Percentiles rank a stretch among this genome's conserved stretches.
phyloP scores from a whole-genome alignment of 768 basidiomycete species.

The Russula sp. region DNA sequence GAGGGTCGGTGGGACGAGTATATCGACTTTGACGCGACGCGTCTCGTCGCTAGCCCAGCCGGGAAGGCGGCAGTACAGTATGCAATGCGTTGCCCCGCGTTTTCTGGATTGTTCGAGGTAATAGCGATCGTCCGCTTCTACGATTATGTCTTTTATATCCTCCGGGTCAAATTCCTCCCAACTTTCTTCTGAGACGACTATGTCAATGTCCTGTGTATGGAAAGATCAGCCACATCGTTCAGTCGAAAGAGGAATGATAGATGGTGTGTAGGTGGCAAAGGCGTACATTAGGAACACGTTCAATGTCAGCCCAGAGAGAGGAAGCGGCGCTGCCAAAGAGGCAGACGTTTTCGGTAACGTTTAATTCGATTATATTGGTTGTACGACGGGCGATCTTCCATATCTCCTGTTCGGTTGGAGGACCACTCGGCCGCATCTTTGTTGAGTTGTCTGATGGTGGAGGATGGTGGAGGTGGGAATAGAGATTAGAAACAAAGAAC shows the following conservation, averaged over 20 bases:
- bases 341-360: not conserved
- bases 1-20: slow-evolving; percentile 14
- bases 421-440: slow-evolving; percentile 2
- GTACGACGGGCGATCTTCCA: slow-evolving; percentile 21
- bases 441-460: not conserved
- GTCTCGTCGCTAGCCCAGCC: not conserved
- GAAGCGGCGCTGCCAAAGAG: slow-evolving; percentile 21
- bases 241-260: not conserved
- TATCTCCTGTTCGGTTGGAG: slow-evolving; percentile 15
- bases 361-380: slow-evolving; percentile 1
- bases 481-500: not conserved
- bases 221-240: not conserved
- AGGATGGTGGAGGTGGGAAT: not conserved
- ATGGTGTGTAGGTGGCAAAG: not conserved
- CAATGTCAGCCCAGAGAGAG: slow-evolving; percentile 13
- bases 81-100: not conserved
- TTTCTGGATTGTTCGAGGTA: not conserved
- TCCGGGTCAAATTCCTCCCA: not conserved
- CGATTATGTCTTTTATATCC: slow-evolving; percentile 2
- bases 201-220: slow-evolving; percentile 13
- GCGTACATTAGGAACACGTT: slow-evolving; percentile 15
- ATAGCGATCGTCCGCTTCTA: slow-evolving; percentile 8
- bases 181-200: not conserved
- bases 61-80: slow-evolving; percentile 19
- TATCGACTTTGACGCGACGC: slow-evolving; percentile 18